Percentiles rank a stretch among this genome's conserved stretches.
Evolutionary conservation across 176 grass and related monocot genomes (phyloP).

Genomic region (Oryza glumipatula): DNA sequence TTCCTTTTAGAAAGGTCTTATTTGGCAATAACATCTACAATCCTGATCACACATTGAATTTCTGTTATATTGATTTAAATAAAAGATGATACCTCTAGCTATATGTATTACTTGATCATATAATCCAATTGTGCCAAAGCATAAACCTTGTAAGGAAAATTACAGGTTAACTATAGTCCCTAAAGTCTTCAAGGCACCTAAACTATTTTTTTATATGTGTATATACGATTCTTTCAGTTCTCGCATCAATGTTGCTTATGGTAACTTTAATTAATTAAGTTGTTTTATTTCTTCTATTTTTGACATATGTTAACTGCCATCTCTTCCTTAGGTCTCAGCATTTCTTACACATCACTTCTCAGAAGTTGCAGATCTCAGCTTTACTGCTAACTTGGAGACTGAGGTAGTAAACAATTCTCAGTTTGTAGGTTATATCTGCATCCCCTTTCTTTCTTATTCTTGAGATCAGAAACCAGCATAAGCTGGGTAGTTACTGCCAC

Average conservation of each 20-base stretch:
- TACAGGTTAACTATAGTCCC: no score
- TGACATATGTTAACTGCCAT: conserved; percentile 27
- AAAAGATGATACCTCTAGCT: no score
- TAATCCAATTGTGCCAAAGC: no score
- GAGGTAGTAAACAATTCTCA: conserved; percentile 66
- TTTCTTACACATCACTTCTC: conserved; percentile 91
- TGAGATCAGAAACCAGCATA: conserved; percentile 31
- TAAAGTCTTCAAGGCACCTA: no score
- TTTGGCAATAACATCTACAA: conserved; percentile 30
- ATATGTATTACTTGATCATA: no score
- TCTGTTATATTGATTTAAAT: neutral
- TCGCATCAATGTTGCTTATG: conserved; percentile 18
- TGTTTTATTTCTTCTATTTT: conserved; percentile 16
- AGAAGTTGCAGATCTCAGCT: conserved; percentile 84
- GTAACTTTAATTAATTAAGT: neutral
- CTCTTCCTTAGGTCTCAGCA: conserved; percentile 64
- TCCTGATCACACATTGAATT: conserved; percentile 18
- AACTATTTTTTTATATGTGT: neutral
- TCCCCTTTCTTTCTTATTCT: conserved; percentile 33
- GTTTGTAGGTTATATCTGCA: conserved; percentile 5
- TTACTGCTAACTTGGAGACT: conserved; percentile 96
- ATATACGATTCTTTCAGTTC: conserved; percentile 32
- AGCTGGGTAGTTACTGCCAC: neutral
- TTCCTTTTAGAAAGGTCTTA: neutral
- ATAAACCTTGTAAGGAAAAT: no score